A percentile compares a stretch with the other conserved stretches of the same genome.
These are phyloP conservation scores for Multifurca ochricompacta DNA, from an alignment of 768 basidiomycete genomes.

Conservation along the genomic window DNA sequence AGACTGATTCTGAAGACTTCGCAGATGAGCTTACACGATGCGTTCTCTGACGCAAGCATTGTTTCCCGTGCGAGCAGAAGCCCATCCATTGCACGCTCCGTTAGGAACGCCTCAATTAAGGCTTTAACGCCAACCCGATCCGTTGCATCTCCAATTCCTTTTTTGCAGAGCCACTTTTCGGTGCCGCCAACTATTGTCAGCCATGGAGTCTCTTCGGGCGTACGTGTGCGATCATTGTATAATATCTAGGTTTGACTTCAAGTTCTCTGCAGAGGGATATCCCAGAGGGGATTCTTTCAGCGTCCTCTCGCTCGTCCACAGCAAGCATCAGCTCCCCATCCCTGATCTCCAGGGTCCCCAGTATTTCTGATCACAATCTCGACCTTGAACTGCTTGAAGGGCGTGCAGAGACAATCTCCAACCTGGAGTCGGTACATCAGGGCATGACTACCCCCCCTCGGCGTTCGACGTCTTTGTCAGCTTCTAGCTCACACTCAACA, in stretches of 20 bases:
- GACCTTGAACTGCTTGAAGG: not conserved
- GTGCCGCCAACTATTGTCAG: not conserved
- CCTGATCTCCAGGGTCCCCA: not conserved
- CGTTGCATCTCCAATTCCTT: not conserved
- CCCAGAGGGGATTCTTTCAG: not conserved
- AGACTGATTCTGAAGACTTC: conserved; percentile 17
- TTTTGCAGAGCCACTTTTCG: not conserved
- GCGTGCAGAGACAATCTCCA: not conserved
- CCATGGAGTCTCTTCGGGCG: not conserved
- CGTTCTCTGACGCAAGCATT: conserved; percentile 4
- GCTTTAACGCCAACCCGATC: conserved; percentile 3
- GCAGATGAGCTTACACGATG: conserved; percentile 14
- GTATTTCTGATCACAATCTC: not conserved
- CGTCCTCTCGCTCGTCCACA: not conserved
- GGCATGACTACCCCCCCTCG: not conserved
- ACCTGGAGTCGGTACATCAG: not conserved
- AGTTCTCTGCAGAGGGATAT: not conserved
- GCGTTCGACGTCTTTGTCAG: conserved; percentile 1
- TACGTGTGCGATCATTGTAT: not conserved
- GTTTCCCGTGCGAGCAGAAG: conserved; percentile 10
- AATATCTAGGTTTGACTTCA: not conserved
- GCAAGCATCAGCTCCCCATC: conserved; percentile 7
- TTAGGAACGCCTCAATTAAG: not conserved
- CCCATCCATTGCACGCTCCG: conserved; percentile 5
- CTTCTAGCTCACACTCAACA: conserved; percentile 2